Conservation (phyloP, 1,284 basidiomycete genomes). For the Ceratorhiza oryzae-sativae region DNA sequence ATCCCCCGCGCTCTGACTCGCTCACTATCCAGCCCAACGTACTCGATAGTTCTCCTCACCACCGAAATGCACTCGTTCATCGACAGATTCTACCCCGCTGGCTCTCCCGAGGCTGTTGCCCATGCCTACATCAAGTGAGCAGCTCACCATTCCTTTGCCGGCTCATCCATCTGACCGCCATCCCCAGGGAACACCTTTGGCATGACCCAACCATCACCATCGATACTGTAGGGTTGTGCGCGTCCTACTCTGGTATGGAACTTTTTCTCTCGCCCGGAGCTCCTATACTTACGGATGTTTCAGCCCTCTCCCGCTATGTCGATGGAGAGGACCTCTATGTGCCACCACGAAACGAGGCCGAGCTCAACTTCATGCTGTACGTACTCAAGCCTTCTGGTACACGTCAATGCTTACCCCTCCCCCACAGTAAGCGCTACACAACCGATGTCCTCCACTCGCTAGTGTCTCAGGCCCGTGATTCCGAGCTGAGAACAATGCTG, state of each 20-base stretch:
- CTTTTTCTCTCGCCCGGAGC: conserved; percentile 43
- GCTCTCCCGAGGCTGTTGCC: conserved; percentile 74
- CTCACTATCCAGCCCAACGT: background rate
- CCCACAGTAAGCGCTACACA: conserved; percentile 68
- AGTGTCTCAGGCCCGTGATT: conserved; percentile 40
- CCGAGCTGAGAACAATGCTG: conserved; percentile 35
- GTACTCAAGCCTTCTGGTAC: conserved; percentile 47
- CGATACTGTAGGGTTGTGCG: conserved; percentile 67
- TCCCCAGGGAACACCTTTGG: conserved; percentile 54
- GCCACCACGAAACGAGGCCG: conserved; percentile 64
- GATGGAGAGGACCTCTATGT: conserved; percentile 70
- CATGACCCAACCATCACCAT: conserved; percentile 72
- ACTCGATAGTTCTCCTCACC: conserved; percentile 4
- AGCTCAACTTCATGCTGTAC: conserved; percentile 75
- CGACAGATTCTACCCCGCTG: conserved; percentile 74
- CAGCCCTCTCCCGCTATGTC: conserved; percentile 41
- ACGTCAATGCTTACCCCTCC: background rate
- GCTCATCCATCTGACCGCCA: conserved; percentile 30
- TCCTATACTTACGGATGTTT: background rate
- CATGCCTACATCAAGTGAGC: conserved; percentile 71
- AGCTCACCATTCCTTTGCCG: conserved; percentile 18
- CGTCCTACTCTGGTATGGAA: conserved; percentile 57
- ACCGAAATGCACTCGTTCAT: conserved; percentile 50
- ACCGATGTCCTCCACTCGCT: conserved; percentile 72
- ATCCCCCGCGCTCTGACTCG: conserved; percentile 25